Evolutionary conservation across 1,139 yeast species (phyloP).

Genomic region (Saccharomyces hybrid): DNA sequence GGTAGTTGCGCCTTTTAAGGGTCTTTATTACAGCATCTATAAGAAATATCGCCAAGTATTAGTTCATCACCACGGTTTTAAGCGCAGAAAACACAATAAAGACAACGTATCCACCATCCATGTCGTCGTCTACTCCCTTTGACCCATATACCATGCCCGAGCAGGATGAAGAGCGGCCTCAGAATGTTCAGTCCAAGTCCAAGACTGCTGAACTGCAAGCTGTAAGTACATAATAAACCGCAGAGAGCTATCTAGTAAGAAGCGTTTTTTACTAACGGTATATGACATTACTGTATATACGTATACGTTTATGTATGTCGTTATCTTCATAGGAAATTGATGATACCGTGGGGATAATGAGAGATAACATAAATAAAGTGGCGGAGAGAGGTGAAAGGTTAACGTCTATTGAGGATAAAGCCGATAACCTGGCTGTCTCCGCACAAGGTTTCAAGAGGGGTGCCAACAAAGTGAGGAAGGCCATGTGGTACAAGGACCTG

Average conservation of each 20-base stretch:
- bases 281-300: not conserved
- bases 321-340: not conserved
- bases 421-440: no score
- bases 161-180: conserved; percentile 25
- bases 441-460: no score
- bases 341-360: no score
- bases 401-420: no score
- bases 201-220: conserved; percentile 84
- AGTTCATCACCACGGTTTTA: not conserved
- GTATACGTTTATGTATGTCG: not conserved
- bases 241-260: not conserved
- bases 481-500: no score
- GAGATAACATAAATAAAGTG: no score
- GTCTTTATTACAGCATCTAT: not conserved
- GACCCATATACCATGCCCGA: conserved; percentile 78
- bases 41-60: not conserved
- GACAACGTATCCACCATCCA: conserved; percentile 19
- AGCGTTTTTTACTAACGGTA: not conserved
- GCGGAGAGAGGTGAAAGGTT: no score
- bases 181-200: conserved; percentile 40
- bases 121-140: conserved; percentile 81
- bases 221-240: not conserved
- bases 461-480: no score
- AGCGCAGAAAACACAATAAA: not conserved
- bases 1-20: not conserved